A percentile compares a stretch with the other conserved stretches of the same genome.
Conservation (phyloP, 257 asterid genomes). For the Knoxia roxburghii region DNA sequence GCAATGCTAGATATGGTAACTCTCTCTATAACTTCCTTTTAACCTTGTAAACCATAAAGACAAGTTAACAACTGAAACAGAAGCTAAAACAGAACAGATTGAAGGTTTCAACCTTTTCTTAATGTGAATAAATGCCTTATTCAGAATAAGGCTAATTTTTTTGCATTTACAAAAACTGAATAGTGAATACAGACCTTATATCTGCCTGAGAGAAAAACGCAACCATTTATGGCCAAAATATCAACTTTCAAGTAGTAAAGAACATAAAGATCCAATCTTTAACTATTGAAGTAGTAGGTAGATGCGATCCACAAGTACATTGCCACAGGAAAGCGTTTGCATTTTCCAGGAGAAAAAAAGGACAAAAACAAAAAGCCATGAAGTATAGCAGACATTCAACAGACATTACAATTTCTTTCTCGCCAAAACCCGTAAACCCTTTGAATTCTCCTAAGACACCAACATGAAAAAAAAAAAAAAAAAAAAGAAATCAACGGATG, state of each 20-base stretch:
- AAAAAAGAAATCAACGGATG: no score
- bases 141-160: not conserved
- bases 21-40: not conserved
- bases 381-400: no score
- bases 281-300: no score
- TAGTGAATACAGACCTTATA: not conserved
- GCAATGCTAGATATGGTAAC: not conserved
- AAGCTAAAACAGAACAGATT: not conserved
- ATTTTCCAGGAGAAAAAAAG: not conserved
- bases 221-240: not conserved
- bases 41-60: no score
- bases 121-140: not conserved
- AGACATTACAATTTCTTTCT: no score
- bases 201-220: not conserved
- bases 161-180: not conserved
- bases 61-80: no score
- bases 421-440: no score
- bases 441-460: no score
- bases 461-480: no score
- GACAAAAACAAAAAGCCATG: not conserved
- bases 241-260: not conserved
- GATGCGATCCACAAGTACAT: no score
- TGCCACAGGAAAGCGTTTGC: not conserved
- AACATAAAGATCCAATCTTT: not conserved
- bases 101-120: not conserved